Percentiles rank a stretch among this genome's conserved stretches.
phyloP scores from a whole-genome alignment of 139 green algal species.

The Chlorella sp. region DNA sequence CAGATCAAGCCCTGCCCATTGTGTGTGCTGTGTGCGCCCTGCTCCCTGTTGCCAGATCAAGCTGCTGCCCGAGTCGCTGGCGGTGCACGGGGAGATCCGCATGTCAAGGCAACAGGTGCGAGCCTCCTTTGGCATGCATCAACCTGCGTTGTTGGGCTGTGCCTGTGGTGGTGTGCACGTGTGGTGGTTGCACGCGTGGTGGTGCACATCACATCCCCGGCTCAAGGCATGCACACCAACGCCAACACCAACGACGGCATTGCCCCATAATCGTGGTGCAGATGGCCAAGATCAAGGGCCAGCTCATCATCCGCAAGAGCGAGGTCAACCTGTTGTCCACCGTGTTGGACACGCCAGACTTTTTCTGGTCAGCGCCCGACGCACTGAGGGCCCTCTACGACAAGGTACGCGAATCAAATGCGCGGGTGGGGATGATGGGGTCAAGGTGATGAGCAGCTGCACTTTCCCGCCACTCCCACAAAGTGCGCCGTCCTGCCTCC shows the following conservation, averaged over 20 bases:
- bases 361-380: slow-evolving; percentile 47
- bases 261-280: too few species aligned
- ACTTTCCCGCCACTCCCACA: too few species aligned
- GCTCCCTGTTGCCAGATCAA: too few species aligned
- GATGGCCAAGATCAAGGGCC: slow-evolving; percentile 21
- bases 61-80: slow-evolving; percentile 27
- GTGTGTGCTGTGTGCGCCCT: neutral
- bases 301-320: slow-evolving; percentile 54
- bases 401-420: too few species aligned
- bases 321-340: slow-evolving; percentile 50
- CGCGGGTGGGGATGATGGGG: too few species aligned
- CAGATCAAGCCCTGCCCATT: neutral
- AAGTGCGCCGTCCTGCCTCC: too few species aligned
- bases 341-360: slow-evolving; percentile 58
- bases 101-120: slow-evolving; percentile 41
- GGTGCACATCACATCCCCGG: too few species aligned
- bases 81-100: slow-evolving; percentile 17
- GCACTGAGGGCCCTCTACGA: slow-evolving; percentile 27
- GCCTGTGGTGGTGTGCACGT: neutral
- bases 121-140: neutral
- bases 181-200: neutral
- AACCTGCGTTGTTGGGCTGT: neutral
- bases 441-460: too few species aligned
- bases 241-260: too few species aligned
- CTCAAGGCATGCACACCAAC: too few species aligned